These are phyloP conservation scores for Ganoderma boninense DNA, from an alignment of 1,284 basidiomycete species.

Conservation along the genomic window DNA sequence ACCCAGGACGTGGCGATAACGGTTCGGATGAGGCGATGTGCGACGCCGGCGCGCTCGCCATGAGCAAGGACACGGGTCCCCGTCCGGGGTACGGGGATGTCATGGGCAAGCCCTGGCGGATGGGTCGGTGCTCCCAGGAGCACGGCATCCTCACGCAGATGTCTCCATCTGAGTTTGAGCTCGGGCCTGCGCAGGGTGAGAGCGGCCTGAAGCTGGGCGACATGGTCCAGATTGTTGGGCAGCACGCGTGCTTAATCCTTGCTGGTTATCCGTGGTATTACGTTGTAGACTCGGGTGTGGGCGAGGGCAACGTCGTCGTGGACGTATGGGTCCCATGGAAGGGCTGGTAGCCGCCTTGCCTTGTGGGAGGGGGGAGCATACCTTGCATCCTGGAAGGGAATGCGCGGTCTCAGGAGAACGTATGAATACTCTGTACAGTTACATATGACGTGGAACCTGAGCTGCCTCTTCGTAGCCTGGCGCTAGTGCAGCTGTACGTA, in stretches of 20 bases:
- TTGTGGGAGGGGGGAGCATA: neutral
- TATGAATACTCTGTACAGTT: constrained; percentile 7
- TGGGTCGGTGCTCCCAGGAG: constrained; percentile 82
- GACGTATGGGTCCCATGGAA: constrained; percentile 94
- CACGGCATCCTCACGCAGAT: constrained; percentile 74
- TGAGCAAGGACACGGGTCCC: constrained; percentile 87
- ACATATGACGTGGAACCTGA: constrained; percentile 1
- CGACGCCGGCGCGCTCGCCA: constrained; percentile 85
- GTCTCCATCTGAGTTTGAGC: constrained; percentile 35
- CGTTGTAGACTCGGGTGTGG: constrained; percentile 69
- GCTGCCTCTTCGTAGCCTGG: constrained; percentile 1
- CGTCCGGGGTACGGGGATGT: constrained; percentile 78
- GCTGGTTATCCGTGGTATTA: constrained; percentile 87
- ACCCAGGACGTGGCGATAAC: constrained; percentile 69
- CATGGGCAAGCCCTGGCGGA: constrained; percentile 72
- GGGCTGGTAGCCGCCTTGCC: constrained; percentile 68
- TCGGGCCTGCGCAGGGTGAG: constrained; percentile 32
- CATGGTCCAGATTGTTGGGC: constrained; percentile 72
- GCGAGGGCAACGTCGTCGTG: constrained; percentile 62
- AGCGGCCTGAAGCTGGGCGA: constrained; percentile 65
- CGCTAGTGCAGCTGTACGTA: neutral
- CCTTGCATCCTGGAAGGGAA: neutral
- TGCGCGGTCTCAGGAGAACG: neutral
- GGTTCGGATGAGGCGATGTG: constrained; percentile 79
- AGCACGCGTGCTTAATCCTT: constrained; percentile 81